Evolutionary conservation across 306 rosid genomes (phyloP), one percentile per base, ranked within the genome.

Genomic region (Glycine tomentella): DNA sequence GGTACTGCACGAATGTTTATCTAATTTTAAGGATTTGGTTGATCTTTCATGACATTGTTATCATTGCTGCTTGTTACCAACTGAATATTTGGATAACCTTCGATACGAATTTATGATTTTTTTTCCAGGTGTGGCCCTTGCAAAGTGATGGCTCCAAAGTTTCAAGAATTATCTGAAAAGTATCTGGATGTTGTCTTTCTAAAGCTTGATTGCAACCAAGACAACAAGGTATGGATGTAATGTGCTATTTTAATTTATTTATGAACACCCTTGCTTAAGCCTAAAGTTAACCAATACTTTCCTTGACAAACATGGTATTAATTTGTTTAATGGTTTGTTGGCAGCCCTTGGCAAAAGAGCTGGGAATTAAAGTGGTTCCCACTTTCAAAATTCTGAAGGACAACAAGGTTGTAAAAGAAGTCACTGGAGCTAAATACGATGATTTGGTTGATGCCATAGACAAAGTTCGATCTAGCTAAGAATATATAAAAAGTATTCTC

Each of bases 261-360:
- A 17, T 36, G 17, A 10, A 48, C 3, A 33, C 17, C 2, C 56
- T 49, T 46, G 61, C 49, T 59, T 50, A 68, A 48, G 58, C 73
- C 16, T 20, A 31, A 7, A 31, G 50, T 67, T 57, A 44, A 15
- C 7, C 57, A 31, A 13, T 9, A 38, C 55, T 79, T 48, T 61
- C 13, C 44, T 49, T 51, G n/a, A 63, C 45, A 81, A 64, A 64
- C 48, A 14, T 5, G 11, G 81, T 79, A n/a, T 55, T 42, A 13
- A 49, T 49, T 25, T 86, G 49, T 76, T 62, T 45, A 64, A 78
- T 80, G 63, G 50, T 82, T 38, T 87, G 72, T 76, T 76, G 63
- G 84, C 91, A 95, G 98, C 81, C 93, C n/a, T 82, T 95, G 86
- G 97, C 98, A n/a, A 95, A 95, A 86, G 99, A 95, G 85, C 96